phyloP scores from a whole-genome alignment of 495 filamentous ascomycete species.

The Tuber aestivum region DNA sequence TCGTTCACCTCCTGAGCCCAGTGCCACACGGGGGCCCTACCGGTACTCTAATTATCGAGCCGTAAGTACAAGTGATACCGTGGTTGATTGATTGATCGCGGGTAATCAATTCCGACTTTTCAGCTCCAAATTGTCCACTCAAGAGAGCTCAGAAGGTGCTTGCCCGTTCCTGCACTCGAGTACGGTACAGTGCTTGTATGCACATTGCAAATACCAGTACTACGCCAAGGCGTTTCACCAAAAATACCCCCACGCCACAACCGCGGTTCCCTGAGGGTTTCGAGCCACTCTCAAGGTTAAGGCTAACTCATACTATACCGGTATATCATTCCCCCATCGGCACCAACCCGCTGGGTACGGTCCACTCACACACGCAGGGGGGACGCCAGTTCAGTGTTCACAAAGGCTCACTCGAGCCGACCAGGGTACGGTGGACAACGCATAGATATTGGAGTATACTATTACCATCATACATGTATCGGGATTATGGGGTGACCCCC shows the following conservation, averaged over 20 bases:
- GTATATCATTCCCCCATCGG: not conserved
- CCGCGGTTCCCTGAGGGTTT: not conserved
- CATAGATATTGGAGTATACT: not conserved
- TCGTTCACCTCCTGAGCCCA: not conserved
- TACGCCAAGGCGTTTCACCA: not conserved
- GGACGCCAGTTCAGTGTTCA: not conserved
- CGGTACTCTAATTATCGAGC: not conserved
- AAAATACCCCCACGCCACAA: conserved; percentile 5
- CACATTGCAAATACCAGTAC: not conserved
- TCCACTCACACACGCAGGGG: not conserved
- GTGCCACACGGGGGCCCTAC: not conserved
- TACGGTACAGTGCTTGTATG: no score
- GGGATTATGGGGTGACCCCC: not conserved
- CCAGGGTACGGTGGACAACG: not conserved
- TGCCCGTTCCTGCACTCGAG: not conserved
- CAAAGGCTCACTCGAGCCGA: conserved; percentile 1
- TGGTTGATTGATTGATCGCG: not conserved
- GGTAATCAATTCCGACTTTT: not conserved
- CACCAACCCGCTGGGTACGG: not conserved
- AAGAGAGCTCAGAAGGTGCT: not conserved
- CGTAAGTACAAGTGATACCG: not conserved
- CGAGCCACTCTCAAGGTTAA: not conserved
- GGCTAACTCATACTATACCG: not conserved
- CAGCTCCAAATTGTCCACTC: not conserved
- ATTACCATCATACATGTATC: not conserved